A percentile compares a stretch with the other conserved stretches of the same genome.
phyloP scores from a whole-genome alignment of 2,329 filamentous ascomycete species.

The Volutella citrinella region DNA sequence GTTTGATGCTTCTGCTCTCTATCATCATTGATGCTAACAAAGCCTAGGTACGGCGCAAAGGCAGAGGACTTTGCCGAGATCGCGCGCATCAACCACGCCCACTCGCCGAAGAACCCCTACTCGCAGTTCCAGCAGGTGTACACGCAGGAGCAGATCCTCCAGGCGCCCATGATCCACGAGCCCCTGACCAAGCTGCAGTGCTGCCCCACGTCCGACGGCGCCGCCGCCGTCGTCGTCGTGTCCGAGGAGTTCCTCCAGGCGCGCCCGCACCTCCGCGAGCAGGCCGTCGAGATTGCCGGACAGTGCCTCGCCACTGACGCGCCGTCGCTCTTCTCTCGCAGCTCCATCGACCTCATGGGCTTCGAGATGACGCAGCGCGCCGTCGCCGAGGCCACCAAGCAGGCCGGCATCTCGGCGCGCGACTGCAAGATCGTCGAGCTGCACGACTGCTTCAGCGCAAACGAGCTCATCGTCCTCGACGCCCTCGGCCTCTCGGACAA shows the following conservation, averaged over 20 bases:
- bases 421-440: conserved; percentile 86
- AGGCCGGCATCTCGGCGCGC: conserved; percentile 66
- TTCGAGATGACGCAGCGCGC: conserved; percentile 80
- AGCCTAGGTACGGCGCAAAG: conserved; percentile 72
- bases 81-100: conserved; percentile 85
- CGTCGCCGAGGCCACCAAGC: conserved; percentile 63
- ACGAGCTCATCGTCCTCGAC: conserved; percentile 89
- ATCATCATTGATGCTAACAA: conserved; percentile 10
- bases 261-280: conserved; percentile 74
- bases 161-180: conserved; percentile 73
- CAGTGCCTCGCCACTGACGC: conserved; percentile 85
- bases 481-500: conserved; percentile 74
- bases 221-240: conserved; percentile 83
- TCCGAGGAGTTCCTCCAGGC: conserved; percentile 85
- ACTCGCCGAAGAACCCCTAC: conserved; percentile 91
- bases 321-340: conserved; percentile 72
- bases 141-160: conserved; percentile 76
- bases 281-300: conserved; percentile 86
- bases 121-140: conserved; percentile 97
- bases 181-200: conserved; percentile 98
- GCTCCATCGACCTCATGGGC: conserved; percentile 84
- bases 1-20: too few relatives aligned
- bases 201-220: conserved; percentile 93
- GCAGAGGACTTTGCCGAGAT: conserved; percentile 91
- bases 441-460: conserved; percentile 95